Evolutionary conservation across 306 rosid species (phyloP).

Genomic region (Cicer judaicum): DNA sequence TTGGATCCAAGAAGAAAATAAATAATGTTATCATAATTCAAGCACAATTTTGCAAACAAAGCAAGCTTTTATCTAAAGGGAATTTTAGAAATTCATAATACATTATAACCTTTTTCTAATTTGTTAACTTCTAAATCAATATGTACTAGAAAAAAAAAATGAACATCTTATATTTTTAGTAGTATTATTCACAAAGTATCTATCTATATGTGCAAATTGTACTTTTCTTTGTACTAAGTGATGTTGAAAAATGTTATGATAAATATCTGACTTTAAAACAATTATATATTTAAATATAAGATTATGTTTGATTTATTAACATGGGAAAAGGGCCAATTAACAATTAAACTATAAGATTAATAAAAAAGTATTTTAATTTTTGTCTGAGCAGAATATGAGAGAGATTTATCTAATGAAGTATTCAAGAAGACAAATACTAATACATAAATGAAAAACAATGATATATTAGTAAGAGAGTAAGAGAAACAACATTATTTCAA

Average conservation of each 20-base stretch:
- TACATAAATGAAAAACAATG: too few relatives aligned
- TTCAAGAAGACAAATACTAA: too few relatives aligned
- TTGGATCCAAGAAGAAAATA: constrained; percentile 27
- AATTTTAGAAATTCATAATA: constrained; percentile 39
- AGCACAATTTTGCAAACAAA: constrained; percentile 40
- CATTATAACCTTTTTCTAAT: constrained; percentile 25
- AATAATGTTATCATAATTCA: constrained; percentile 33
- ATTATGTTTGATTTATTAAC: constrained; percentile 11
- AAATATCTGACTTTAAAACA: constrained; percentile 30
- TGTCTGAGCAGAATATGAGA: too few relatives aligned
- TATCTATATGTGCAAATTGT: neutral
- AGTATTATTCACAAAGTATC: constrained; percentile 26
- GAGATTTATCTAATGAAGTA: too few relatives aligned
- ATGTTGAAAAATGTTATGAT: constrained; percentile 5
- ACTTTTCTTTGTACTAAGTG: constrained; percentile 28
- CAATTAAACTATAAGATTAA: too few relatives aligned
- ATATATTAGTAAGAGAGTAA: too few relatives aligned
- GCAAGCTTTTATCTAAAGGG: constrained; percentile 37
- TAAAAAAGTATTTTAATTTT: too few relatives aligned
- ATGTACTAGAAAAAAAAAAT: constrained; percentile 20
- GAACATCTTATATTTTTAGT: constrained; percentile 14
- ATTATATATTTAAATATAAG: constrained; percentile 17
- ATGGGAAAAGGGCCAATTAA: too few relatives aligned
- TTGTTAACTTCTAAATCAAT: constrained; percentile 37
- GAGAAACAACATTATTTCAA: too few relatives aligned